These are phyloP conservation scores for Pseudisothecium myosuroides DNA, from an alignment of 225 moss, liverwort and hornwort genomes.

Conservation along the genomic window DNA sequence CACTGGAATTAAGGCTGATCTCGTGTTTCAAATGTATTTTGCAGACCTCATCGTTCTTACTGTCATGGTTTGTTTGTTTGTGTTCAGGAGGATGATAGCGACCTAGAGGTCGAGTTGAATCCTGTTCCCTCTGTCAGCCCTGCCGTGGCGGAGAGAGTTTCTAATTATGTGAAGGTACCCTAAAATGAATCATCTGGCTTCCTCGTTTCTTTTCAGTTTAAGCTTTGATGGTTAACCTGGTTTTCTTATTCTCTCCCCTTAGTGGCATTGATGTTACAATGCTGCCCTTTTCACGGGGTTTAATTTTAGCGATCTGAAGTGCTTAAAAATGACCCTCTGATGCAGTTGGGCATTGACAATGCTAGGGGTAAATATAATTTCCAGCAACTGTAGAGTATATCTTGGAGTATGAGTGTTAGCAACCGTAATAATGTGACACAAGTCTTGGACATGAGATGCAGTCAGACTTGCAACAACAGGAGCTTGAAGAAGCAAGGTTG, in stretches of 20 bases:
- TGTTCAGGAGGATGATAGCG: constrained; percentile 83
- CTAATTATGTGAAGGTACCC: constrained; percentile 72
- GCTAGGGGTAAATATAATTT: background rate
- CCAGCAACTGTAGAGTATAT: background rate
- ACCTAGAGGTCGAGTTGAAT: constrained; percentile 69
- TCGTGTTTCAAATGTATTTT: background rate
- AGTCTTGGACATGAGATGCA: constrained; percentile 17
- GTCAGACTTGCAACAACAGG: constrained; percentile 77
- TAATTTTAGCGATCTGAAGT: background rate
- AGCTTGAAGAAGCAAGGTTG: constrained; percentile 13
- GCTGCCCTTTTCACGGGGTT: background rate
- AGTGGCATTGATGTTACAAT: background rate
- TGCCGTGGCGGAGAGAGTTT: constrained; percentile 35
- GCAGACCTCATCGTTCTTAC: background rate
- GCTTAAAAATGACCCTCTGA: background rate
- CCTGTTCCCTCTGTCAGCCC: constrained; percentile 50
- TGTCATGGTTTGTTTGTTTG: background rate
- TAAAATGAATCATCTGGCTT: background rate
- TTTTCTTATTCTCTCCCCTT: background rate
- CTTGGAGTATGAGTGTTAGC: background rate
- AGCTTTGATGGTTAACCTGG: background rate
- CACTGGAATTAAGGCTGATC: background rate
- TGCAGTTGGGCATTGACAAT: background rate
- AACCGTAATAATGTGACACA: background rate
- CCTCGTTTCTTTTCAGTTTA: background rate